These are phyloP conservation scores for Zymoseptoria ardabiliae DNA, from an alignment of 2,329 filamentous ascomycete species.

Conservation along the genomic window DNA sequence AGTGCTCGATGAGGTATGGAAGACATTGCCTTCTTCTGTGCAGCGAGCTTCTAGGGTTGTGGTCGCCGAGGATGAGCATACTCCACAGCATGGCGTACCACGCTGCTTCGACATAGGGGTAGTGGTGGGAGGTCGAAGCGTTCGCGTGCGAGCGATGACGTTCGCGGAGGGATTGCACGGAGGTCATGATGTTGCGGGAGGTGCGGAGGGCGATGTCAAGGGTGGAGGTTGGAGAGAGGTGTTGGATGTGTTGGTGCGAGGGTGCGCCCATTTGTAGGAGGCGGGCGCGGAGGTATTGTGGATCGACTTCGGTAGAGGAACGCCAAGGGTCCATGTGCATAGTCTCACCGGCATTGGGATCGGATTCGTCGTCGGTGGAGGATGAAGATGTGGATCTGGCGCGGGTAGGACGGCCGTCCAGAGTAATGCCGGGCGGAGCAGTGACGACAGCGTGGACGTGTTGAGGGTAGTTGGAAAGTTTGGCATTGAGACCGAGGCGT, in stretches of 20 bases:
- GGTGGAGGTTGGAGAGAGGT: conserved; percentile 58
- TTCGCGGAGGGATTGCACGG: conserved; percentile 48
- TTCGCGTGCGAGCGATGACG: conserved; percentile 14
- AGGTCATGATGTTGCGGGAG: conserved; percentile 72
- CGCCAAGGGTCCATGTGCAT: conserved; percentile 76
- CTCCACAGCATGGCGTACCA: conserved; percentile 72
- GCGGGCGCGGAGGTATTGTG: conserved; percentile 53
- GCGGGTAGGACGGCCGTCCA: conserved; percentile 30
- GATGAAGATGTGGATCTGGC: not conserved
- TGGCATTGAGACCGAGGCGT: conserved; percentile 66
- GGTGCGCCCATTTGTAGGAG: conserved; percentile 41
- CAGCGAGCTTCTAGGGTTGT: conserved; percentile 16
- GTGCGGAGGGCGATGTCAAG: conserved; percentile 66
- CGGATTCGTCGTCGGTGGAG: conserved; percentile 12
- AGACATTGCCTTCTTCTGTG: conserved; percentile 50
- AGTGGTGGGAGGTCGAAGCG: conserved; percentile 26
- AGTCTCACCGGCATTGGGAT: conserved; percentile 29
- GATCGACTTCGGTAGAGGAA: conserved; percentile 58
- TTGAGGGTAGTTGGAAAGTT: conserved; percentile 72
- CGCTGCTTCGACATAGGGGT: conserved; percentile 49
- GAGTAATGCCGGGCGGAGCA: conserved; percentile 41
- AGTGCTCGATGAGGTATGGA: conserved; percentile 56
- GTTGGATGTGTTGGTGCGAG: conserved; percentile 37
- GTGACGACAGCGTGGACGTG: conserved; percentile 77
- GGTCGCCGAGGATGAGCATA: conserved; percentile 37